Evolutionary conservation across 441 rosid species (phyloP), one percentile per base, ranked within the genome.

Genomic region (Croton setiger): DNA sequence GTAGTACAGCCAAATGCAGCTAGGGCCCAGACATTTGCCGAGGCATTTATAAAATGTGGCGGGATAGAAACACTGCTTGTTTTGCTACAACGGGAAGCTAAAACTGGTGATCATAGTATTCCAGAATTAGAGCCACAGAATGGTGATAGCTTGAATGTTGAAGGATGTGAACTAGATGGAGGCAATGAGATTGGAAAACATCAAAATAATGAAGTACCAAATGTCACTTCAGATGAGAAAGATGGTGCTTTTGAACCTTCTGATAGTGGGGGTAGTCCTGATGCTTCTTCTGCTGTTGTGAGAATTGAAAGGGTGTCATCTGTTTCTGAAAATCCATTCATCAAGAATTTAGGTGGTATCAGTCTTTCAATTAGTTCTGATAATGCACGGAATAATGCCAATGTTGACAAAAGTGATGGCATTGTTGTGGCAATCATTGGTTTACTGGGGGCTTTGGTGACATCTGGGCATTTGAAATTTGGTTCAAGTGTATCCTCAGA

Each of bases 21-120:
- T 66, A 87, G 89, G 86, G 95, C 99, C 77, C 79, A 80, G 66
- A 76, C 78, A 60, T 93, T 93, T 87, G 86, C 97, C 0, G 96
- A 86, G 80, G 92, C 87, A 75, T 93, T 93, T 76, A 78, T 96
- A 75, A 75, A 79, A 76, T 84, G 91, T 60, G 99, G 97, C 76
- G 99, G 99, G 69, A 81, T 93, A 82, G 99, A 96, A 82, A 90
- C 95, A 45, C 95, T 96, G 79, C 98, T 96, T 78, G 98, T 96
- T 73, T 80, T 96, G 75, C 85, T 96, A 78, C 99, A 96, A 74
- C 85, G 88, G 69, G 98, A 96, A 87, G 98, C 93, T 70, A 93
- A 91, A 84, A 84, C 84, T 83, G 96, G 98, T 41, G 96, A 96
- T 68, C 76, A 71, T 56, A 66, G 65, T 68, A 64, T 83, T 80